A percentile compares a stretch with the other conserved stretches of the same genome.
Evolutionary conservation across 176 grass and related monocot species (phyloP).

Genomic region (Pharus latifolius): DNA sequence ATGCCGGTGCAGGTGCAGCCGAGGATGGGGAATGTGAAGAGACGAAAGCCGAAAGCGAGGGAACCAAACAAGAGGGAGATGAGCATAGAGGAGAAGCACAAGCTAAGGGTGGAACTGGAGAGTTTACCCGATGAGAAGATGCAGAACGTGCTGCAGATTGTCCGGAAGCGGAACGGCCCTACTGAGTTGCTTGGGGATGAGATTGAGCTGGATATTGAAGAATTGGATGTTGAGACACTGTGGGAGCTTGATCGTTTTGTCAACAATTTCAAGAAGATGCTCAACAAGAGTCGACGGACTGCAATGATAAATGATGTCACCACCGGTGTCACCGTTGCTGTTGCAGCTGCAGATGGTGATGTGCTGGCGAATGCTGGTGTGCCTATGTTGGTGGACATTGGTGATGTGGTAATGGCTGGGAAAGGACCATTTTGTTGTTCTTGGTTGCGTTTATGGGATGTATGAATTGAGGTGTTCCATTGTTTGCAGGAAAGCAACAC

Average conservation of each 20-base stretch:
- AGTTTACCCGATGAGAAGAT: conserved; percentile 78
- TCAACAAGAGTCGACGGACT: conserved; percentile 58
- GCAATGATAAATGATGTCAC: conserved; percentile 9
- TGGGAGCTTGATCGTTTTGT: conserved; percentile 95
- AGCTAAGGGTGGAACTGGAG: conserved; percentile 56
- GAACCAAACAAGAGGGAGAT: conserved; percentile 76
- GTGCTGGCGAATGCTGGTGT: conserved; percentile 1
- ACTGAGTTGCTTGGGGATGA: conserved; percentile 63
- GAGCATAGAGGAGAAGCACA: conserved; percentile 84
- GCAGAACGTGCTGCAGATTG: conserved; percentile 69
- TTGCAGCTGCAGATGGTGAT: background rate
- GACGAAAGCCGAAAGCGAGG: conserved; percentile 68
- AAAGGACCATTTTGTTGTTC: background rate
- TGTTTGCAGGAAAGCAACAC: conserved; percentile 25
- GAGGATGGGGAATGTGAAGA: conserved; percentile 18
- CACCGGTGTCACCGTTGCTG: conserved; percentile 10
- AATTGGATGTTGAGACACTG: conserved; percentile 74
- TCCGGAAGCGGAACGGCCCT: conserved; percentile 59
- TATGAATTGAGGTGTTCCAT: background rate
- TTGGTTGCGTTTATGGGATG: background rate
- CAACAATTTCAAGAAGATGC: conserved; percentile 74
- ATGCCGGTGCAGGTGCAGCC: conserved; percentile 1
- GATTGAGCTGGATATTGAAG: conserved; percentile 80
- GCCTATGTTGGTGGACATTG: background rate
- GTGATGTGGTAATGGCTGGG: conserved; percentile 1